A percentile compares a stretch with the other conserved stretches of the same genome.
These are phyloP conservation scores for Phytophthora rubi DNA, from an alignment of 352 stramenopile genomes.

Conservation along the genomic window DNA sequence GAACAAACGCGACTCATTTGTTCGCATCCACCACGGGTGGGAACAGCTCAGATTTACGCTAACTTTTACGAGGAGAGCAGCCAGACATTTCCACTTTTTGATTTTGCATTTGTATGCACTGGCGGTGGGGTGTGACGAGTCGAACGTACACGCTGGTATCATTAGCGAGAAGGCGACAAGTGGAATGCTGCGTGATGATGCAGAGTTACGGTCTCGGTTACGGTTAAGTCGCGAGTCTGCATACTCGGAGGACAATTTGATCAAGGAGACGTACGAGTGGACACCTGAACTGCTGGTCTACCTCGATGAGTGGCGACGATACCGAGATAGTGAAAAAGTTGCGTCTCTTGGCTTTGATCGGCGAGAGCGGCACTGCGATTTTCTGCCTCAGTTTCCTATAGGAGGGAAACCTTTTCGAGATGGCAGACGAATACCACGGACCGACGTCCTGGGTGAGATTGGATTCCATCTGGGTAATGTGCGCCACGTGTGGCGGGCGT, in stretches of 20 bases:
- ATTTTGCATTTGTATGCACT: constrained; percentile 55
- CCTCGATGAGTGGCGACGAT: constrained; percentile 45
- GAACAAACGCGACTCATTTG: constrained; percentile 13
- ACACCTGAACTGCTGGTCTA: constrained; percentile 55
- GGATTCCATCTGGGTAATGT: constrained; percentile 28
- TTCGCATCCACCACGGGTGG: constrained; percentile 35
- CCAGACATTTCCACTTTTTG: constrained; percentile 52
- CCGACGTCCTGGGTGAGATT: constrained; percentile 41
- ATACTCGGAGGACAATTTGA: constrained; percentile 34
- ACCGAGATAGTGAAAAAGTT: constrained; percentile 5
- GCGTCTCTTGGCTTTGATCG: constrained; percentile 34
- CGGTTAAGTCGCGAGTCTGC: constrained; percentile 10
- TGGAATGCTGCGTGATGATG: constrained; percentile 19
- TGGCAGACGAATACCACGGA: constrained; percentile 21
- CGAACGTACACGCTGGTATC: constrained; percentile 24
- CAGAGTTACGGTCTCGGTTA: constrained; percentile 20
- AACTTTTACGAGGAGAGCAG: constrained; percentile 26
- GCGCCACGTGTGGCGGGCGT: constrained; percentile 30
- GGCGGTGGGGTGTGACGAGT: constrained; percentile 40
- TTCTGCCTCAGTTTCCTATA: constrained; percentile 27
- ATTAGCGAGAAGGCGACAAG: constrained; percentile 31
- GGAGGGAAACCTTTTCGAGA: background rate
- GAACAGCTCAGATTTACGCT: constrained; percentile 35
- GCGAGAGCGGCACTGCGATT: constrained; percentile 25
- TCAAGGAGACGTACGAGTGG: constrained; percentile 48